phyloP scores from a whole-genome alignment of 2,329 filamentous ascomycete species.

The Monilinia polystroma region DNA sequence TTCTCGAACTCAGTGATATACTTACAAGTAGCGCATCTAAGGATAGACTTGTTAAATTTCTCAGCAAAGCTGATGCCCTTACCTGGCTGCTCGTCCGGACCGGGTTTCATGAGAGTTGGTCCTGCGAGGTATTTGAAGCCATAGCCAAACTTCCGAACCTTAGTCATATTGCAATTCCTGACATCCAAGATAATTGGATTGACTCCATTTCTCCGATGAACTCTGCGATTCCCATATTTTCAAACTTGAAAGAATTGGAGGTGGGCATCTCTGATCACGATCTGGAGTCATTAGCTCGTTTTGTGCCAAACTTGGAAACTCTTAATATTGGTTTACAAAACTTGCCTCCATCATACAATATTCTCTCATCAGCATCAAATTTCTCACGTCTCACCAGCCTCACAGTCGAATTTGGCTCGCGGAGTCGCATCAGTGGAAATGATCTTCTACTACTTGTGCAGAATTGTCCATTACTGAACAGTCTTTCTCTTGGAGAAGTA shows the following conservation, averaged over 20 bases:
- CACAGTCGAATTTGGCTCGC: background rate
- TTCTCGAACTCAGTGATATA: background rate
- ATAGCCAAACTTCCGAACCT: conserved; percentile 6
- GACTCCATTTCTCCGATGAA: background rate
- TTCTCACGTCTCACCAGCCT: conserved; percentile 1
- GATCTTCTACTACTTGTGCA: conserved; percentile 2
- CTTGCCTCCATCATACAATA: background rate
- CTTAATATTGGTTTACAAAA: background rate
- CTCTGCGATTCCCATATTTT: background rate
- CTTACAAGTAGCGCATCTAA: background rate
- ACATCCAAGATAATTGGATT: background rate
- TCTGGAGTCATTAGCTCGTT: background rate
- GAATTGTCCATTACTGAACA: background rate
- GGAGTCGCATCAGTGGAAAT: background rate
- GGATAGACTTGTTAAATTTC: background rate
- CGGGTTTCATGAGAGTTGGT: background rate
- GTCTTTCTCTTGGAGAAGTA: background rate
- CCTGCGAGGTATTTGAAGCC: conserved; percentile 3
- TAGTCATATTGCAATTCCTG: background rate
- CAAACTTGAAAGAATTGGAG: background rate
- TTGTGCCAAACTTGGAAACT: background rate
- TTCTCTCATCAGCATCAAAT: conserved; percentile 14
- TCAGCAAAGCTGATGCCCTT: background rate
- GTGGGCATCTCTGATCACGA: conserved; percentile 1
- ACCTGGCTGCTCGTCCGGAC: background rate